Conservation (phyloP, 257 asterid genomes). For the Solanum boliviense region DNA sequence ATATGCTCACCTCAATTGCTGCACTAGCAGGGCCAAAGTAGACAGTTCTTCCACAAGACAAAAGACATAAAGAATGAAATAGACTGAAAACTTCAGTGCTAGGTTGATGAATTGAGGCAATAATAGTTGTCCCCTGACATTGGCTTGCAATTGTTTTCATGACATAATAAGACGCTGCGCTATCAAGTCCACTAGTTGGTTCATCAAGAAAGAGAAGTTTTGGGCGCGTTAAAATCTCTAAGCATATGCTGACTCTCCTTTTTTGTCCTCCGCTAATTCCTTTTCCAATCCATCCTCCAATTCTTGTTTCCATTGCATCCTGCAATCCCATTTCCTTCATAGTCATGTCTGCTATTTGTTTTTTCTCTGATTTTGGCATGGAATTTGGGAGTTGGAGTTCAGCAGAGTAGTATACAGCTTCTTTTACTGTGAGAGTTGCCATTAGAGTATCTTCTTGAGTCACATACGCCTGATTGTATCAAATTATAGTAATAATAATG, state of each 20-base stretch:
- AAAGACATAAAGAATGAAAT: conserved; percentile 10
- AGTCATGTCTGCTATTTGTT: conserved; percentile 7
- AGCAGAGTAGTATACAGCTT: conserved; percentile 15
- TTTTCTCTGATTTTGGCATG: conserved; percentile 8
- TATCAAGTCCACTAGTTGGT: conserved; percentile 66
- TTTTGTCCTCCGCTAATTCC: conserved; percentile 53
- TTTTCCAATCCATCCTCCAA: conserved; percentile 29
- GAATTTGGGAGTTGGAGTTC: conserved; percentile 15
- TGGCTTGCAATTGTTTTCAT: conserved; percentile 4
- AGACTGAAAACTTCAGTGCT: conserved; percentile 13
- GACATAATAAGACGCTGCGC: conserved; percentile 36
- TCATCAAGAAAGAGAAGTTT: conserved; percentile 58
- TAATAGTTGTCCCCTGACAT: conserved; percentile 6
- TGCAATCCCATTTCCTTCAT: conserved; percentile 21
- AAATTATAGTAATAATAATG: not conserved
- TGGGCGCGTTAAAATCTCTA: conserved; percentile 47
- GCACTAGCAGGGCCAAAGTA: conserved; percentile 14
- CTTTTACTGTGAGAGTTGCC: conserved; percentile 9
- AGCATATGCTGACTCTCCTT: conserved; percentile 57
- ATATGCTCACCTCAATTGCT: conserved; percentile 7
- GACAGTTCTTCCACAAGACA: conserved; percentile 12
- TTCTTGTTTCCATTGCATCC: conserved; percentile 13
- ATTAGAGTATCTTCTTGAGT: conserved; percentile 15
- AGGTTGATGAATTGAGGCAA: conserved; percentile 22
- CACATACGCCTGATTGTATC: conserved; percentile 11